phyloP scores from a whole-genome alignment of 2,329 filamentous ascomycete genomes.

The Tolypocladium ophioglossoides region DNA sequence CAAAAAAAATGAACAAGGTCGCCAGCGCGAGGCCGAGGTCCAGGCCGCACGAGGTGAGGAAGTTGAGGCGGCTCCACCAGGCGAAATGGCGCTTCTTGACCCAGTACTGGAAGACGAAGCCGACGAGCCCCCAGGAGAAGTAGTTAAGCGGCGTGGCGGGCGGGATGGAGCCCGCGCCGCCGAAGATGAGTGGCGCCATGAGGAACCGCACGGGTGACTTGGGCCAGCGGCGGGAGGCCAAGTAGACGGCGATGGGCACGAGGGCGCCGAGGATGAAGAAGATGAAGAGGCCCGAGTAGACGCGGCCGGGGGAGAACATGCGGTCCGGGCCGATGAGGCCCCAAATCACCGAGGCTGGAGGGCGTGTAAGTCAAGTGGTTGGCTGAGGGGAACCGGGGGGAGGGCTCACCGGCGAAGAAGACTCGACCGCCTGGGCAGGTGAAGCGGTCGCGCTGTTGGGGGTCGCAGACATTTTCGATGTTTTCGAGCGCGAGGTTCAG shows the following conservation, averaged over 20 bases:
- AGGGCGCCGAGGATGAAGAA: slow-evolving; percentile 50
- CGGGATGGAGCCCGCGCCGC: slow-evolving; percentile 46
- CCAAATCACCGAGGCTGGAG: slow-evolving; percentile 53
- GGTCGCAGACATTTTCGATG: slow-evolving; percentile 55
- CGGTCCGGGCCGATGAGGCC: slow-evolving; percentile 53
- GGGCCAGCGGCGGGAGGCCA: slow-evolving; percentile 37
- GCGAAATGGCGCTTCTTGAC: slow-evolving; percentile 52
- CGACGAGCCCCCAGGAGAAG: slow-evolving; percentile 62
- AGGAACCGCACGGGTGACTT: slow-evolving; percentile 38
- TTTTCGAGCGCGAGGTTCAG: slow-evolving; percentile 49
- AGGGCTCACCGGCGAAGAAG: slow-evolving; percentile 47
- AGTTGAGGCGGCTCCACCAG: slow-evolving; percentile 70
- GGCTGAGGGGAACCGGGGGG: neutral
- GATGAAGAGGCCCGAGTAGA: slow-evolving; percentile 49
- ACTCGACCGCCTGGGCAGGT: slow-evolving; percentile 53
- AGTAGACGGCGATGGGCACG: slow-evolving; percentile 41
- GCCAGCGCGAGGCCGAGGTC: slow-evolving; percentile 58
- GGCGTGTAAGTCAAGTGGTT: neutral
- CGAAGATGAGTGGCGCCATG: slow-evolving; percentile 54
- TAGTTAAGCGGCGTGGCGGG: slow-evolving; percentile 66
- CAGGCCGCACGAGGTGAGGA: slow-evolving; percentile 57
- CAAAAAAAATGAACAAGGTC: slow-evolving; percentile 61
- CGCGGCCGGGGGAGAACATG: slow-evolving; percentile 51
- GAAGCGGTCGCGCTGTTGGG: slow-evolving; percentile 45
- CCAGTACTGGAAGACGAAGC: slow-evolving; percentile 58